phyloP scores from a whole-genome alignment of 495 filamentous ascomycete genomes.

The Oidiodendron maius region DNA sequence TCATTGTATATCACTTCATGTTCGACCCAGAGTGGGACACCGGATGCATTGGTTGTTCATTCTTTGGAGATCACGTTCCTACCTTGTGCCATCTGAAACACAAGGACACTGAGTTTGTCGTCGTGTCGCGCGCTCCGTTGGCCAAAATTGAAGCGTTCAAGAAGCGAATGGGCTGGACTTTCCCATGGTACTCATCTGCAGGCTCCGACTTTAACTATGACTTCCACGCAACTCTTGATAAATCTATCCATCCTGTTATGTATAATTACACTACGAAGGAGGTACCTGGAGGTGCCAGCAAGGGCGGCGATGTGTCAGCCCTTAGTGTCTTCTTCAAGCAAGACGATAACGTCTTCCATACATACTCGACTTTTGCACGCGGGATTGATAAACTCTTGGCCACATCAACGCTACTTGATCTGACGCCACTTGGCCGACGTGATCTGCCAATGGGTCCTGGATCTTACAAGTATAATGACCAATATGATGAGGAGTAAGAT shows the following conservation, averaged over 20 bases:
- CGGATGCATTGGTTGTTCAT: constrained; percentile 31
- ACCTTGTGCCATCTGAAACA: constrained; percentile 27
- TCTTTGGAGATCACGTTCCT: constrained; percentile 31
- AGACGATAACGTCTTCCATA: constrained; percentile 31
- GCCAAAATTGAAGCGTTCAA: constrained; percentile 27
- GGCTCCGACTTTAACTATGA: constrained; percentile 28
- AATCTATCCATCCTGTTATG: constrained; percentile 19
- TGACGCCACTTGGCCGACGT: constrained; percentile 25
- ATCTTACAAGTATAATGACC: too few species aligned
- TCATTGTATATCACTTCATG: constrained; percentile 42
- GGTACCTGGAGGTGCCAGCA: constrained; percentile 12
- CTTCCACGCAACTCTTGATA: constrained; percentile 24
- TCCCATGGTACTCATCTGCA: constrained; percentile 29
- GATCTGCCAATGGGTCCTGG: too few species aligned
- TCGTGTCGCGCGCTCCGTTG: constrained; percentile 29
- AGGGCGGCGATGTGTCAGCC: constrained; percentile 28
- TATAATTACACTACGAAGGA: constrained; percentile 15
- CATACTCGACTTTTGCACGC: constrained; percentile 30
- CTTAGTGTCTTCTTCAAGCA: constrained; percentile 31
- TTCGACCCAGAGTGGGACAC: constrained; percentile 22
- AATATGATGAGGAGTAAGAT: too few species aligned
- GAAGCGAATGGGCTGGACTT: constrained; percentile 31
- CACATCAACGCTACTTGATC: constrained; percentile 20
- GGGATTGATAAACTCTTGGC: constrained; percentile 25
- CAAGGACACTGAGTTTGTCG: constrained; percentile 27